Conservation (phyloP, 129 eudicot genomes). For the Tagetes patula region DNA sequence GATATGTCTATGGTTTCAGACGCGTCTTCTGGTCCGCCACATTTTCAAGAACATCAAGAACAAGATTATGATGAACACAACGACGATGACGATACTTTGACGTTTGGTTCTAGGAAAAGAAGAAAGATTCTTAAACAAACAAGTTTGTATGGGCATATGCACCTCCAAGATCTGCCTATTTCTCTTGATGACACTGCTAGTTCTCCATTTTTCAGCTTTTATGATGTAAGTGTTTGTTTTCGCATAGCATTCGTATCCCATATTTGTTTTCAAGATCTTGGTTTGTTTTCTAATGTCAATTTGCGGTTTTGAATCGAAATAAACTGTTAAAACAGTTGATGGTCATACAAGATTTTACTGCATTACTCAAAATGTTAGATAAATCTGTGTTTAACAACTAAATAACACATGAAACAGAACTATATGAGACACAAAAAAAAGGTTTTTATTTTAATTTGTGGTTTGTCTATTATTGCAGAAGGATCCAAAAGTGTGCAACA, state of each 20-base stretch:
- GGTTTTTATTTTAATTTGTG: not conserved
- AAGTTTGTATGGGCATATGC: constrained; percentile 33
- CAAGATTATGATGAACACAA: constrained; percentile 37
- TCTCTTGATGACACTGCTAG: constrained; percentile 87
- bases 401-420: not conserved
- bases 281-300: not conserved
- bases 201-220: constrained; percentile 52
- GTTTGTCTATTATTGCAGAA: constrained; percentile 33
- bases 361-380: not conserved
- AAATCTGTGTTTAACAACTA: not conserved
- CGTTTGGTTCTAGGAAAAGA: constrained; percentile 13
- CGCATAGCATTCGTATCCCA: not conserved
- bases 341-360: too few relatives aligned
- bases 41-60: constrained; percentile 39
- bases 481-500: constrained; percentile 34
- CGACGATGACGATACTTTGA: constrained; percentile 3
- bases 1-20: constrained; percentile 87
- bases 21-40: constrained; percentile 91
- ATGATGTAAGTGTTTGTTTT: constrained; percentile 44
- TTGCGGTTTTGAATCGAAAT: not conserved
- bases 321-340: not conserved
- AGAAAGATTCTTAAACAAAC: constrained; percentile 21
- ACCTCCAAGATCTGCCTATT: constrained; percentile 40
- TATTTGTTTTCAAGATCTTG: constrained; percentile 11
- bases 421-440: too few relatives aligned